Evolutionary conservation across 2,329 filamentous ascomycete species (phyloP), one percentile per base, ranked within the genome.

Genomic region (Stenocarpella maydis): DNA sequence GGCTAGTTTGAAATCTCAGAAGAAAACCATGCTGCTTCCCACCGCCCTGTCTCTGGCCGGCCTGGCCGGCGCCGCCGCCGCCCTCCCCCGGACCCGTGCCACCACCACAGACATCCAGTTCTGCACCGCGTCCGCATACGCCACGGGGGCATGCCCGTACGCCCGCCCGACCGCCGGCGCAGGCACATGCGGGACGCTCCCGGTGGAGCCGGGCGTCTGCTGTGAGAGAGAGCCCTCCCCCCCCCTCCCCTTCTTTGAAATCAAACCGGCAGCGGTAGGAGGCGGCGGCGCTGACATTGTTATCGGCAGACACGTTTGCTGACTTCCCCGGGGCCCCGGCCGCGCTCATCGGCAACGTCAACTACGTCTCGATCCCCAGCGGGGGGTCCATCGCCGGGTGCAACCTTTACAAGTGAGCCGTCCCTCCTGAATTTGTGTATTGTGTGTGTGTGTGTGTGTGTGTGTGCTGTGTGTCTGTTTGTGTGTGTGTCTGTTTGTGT

Each of bases 371-470:
- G 12, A 69, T 69, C 24, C 68, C 63, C 1, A 34, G 53, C 26
- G 66, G 66, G 7, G 45, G 61, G 1, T 39, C 34, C 3, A 69
- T 67, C 14, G 37, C 52, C 4, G 53, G 61, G 8, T 69, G 68
- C 14, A 67, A 67, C 24, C 39, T 69, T 37, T 69, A 69, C 53
- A 69, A 69, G 68, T 69, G 26, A 26, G 68, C 37, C 8, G 15
- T 4, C 4, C 37, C 7, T 3, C 19, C 15, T 6, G 15, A 2
- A 26, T n/a, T n/a, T n/a, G n/a, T n/a, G n/a, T n/a, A n/a, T n/a
- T n/a, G 12, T 7, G 7, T 8, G 26, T 34, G n/a, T 37, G n/a
- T n/a, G n/a, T n/a, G 31, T 4, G 31, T 66, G 14, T 2, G 14
- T 24, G 21, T n/a, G 14, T n/a, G n/a, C n/a, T n/a, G 12, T 7